Conservation (phyloP, 495 filamentous ascomycete species). For the Penicillium psychrofluorescens region DNA sequence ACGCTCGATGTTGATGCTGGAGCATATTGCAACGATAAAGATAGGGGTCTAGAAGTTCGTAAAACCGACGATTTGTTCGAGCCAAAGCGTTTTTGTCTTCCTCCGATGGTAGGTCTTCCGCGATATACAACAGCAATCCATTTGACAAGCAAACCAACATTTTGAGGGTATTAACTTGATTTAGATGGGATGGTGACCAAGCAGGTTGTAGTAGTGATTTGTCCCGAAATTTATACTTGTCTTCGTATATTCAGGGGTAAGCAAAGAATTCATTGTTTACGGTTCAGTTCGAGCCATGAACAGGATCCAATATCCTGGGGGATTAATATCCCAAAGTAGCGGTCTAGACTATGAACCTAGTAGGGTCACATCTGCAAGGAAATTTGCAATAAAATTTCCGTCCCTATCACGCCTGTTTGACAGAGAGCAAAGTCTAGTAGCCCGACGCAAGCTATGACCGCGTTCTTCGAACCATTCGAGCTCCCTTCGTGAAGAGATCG, state of each 20-base stretch:
- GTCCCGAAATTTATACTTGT: background rate
- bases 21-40: slow-evolving; percentile 14
- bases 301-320: no score
- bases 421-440: no score
- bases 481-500: no score
- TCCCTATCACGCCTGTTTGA: no score
- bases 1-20: slow-evolving; percentile 7
- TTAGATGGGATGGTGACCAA: background rate
- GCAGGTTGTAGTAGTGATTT: background rate
- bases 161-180: background rate
- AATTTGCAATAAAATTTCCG: no score
- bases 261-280: no score
- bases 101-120: slow-evolving; percentile 13
- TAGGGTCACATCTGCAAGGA: no score
- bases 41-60: slow-evolving; percentile 8
- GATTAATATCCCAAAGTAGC: no score
- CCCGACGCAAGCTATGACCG: no score
- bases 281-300: no score
- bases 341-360: no score
- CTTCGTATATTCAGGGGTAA: background rate
- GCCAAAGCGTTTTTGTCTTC: slow-evolving; percentile 14
- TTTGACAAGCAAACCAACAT: slow-evolving; percentile 10
- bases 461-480: no score
- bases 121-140: slow-evolving; percentile 11
- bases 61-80: slow-evolving; percentile 13